phyloP scores from a whole-genome alignment of 129 eudicot species.

The Cynara cardunculus region DNA sequence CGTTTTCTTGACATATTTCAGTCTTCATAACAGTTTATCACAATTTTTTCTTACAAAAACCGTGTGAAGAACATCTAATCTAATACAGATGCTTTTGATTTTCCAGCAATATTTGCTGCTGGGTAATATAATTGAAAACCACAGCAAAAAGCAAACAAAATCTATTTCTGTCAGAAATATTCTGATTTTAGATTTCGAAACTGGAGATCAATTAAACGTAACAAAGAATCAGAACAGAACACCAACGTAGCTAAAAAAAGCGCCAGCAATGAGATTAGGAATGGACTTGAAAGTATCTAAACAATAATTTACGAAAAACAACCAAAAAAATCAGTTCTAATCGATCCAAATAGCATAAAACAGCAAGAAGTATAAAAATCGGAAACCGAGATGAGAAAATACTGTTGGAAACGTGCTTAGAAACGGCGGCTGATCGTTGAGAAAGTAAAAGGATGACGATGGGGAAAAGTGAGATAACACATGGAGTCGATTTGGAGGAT shows the following conservation, averaged over 20 bases:
- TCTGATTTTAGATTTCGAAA: not conserved
- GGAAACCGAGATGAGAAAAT: not conserved
- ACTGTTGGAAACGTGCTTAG: slow-evolving; percentile 24
- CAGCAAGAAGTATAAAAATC: not conserved
- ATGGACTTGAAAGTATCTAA: not conserved
- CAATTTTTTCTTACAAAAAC: not conserved
- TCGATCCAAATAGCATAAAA: not conserved
- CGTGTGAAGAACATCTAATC: not conserved
- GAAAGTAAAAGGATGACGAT: slow-evolving; percentile 14
- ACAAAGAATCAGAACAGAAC: not conserved
- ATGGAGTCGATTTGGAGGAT: not conserved
- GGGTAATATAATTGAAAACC: not conserved
- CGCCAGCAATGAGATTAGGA: not conserved
- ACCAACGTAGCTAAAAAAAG: not conserved
- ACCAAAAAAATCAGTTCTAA: not conserved
- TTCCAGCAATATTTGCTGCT: not conserved
- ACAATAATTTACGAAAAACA: not conserved
- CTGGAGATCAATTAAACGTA: not conserved
- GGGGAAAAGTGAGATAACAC: not conserved
- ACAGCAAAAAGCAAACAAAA: not conserved
- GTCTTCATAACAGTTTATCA: not conserved
- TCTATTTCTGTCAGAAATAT: not conserved
- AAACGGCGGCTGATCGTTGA: slow-evolving; percentile 11
- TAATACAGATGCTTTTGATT: slow-evolving; percentile 3
- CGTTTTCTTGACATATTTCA: not conserved